phyloP scores from a whole-genome alignment of 2,329 filamentous ascomycete species.

The Emericellopsis atlantica region DNA sequence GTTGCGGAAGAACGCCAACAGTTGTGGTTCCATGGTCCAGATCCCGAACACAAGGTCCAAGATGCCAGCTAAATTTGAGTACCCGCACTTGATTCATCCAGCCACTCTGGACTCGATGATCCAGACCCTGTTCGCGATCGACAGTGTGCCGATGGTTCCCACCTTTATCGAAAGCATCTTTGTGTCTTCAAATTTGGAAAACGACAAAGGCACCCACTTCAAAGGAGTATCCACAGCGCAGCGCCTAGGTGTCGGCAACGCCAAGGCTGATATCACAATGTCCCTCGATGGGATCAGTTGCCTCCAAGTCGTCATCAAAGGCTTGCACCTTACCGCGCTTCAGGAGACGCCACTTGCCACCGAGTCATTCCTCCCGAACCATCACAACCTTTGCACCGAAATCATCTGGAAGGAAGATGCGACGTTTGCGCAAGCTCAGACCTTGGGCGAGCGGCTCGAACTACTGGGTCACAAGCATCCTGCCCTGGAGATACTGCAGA shows the following conservation, averaged over 20 bases:
- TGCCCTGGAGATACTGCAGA: constrained; percentile 22
- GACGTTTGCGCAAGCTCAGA: constrained; percentile 9
- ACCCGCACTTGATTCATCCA: constrained; percentile 42
- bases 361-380: constrained; percentile 29
- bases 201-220: constrained; percentile 19
- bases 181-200: constrained; percentile 25
- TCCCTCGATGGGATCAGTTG: constrained; percentile 15
- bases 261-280: constrained; percentile 30
- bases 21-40: constrained; percentile 23
- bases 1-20: constrained; percentile 14
- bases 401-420: constrained; percentile 32
- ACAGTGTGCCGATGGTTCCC: constrained; percentile 34
- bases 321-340: constrained; percentile 28
- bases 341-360: constrained; percentile 10
- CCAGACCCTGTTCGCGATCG: constrained; percentile 35
- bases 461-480: constrained; percentile 26
- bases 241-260: constrained; percentile 20
- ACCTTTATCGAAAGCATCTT: constrained; percentile 30
- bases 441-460: constrained; percentile 13
- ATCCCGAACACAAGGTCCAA: constrained; percentile 35
- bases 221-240: constrained; percentile 26
- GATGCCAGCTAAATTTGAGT: constrained; percentile 42
- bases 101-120: constrained; percentile 44
- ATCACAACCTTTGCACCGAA: constrained; percentile 34
- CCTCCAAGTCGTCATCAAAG: constrained; percentile 28